A percentile compares a stretch with the other conserved stretches of the same genome.
Evolutionary conservation across 495 filamentous ascomycete genomes (phyloP).

Genomic region (Aspergillus asperescens): DNA sequence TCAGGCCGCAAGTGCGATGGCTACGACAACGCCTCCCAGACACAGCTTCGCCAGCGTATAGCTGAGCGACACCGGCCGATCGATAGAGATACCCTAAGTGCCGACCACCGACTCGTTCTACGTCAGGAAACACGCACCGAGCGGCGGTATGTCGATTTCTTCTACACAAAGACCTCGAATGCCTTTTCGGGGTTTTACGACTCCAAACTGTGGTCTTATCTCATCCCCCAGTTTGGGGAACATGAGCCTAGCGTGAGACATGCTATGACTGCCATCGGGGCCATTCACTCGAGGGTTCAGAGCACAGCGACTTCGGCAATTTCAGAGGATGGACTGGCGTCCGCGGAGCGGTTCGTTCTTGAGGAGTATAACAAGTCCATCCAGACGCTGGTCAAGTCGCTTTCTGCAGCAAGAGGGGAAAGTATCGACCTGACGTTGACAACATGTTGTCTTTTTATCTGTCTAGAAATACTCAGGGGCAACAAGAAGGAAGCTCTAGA

Average conservation of each 20-base stretch:
- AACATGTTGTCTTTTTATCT: conserved; percentile 27
- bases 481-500: conserved; percentile 20
- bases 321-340: background rate
- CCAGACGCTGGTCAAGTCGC: conserved; percentile 19
- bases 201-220: conserved; percentile 13
- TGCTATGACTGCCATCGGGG: conserved; percentile 15
- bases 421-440: conserved; percentile 20
- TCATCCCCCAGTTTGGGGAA: conserved; percentile 16
- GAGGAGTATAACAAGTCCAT: conserved; percentile 21
- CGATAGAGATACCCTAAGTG: background rate
- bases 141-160: conserved; percentile 15
- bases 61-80: background rate
- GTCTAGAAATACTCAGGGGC: conserved; percentile 25
- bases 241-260: conserved; percentile 14
- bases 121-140: conserved; percentile 12
- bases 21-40: conserved; percentile 12
- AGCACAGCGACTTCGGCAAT: background rate
- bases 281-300: conserved; percentile 2
- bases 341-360: conserved; percentile 4
- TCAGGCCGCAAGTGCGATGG: conserved; percentile 19
- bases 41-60: conserved; percentile 7
- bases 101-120: conserved; percentile 15
- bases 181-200: conserved; percentile 14
- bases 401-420: background rate
- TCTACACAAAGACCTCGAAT: conserved; percentile 4